Conservation (phyloP, 2,329 filamentous ascomycete species). For the Zasmidium citrigriseum region DNA sequence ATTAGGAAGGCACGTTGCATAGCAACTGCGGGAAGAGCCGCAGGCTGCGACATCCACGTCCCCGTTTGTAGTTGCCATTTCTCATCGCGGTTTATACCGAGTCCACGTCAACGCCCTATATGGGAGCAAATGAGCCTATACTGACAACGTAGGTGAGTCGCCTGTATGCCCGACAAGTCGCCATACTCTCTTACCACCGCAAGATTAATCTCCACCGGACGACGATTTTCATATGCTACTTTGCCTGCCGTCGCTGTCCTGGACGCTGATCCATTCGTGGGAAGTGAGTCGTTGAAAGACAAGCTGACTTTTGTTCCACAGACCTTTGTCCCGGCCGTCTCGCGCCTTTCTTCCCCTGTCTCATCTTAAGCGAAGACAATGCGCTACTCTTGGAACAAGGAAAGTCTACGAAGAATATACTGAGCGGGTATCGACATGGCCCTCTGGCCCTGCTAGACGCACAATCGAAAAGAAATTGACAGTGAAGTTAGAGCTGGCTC, state of each 20-base stretch:
- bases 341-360: background rate
- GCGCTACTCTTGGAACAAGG: background rate
- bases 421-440: background rate
- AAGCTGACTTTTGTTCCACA: background rate
- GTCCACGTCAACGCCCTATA: too few relatives aligned
- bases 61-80: background rate
- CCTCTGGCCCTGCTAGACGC: background rate
- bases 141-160: background rate
- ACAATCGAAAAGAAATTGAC: background rate
- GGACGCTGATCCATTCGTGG: background rate
- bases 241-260: background rate
- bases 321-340: background rate
- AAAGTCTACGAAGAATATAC: background rate
- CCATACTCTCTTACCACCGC: background rate
- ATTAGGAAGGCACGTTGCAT: background rate
- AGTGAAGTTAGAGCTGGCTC: background rate
- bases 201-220: background rate
- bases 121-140: too few relatives aligned
- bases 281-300: background rate
- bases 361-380: background rate
- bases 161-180: background rate
- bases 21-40: background rate
- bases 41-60: background rate
- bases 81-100: background rate
- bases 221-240: background rate